Evolutionary conservation across 768 basidiomycete species (phyloP).

Genomic region (Boletus vinaceobasis): DNA sequence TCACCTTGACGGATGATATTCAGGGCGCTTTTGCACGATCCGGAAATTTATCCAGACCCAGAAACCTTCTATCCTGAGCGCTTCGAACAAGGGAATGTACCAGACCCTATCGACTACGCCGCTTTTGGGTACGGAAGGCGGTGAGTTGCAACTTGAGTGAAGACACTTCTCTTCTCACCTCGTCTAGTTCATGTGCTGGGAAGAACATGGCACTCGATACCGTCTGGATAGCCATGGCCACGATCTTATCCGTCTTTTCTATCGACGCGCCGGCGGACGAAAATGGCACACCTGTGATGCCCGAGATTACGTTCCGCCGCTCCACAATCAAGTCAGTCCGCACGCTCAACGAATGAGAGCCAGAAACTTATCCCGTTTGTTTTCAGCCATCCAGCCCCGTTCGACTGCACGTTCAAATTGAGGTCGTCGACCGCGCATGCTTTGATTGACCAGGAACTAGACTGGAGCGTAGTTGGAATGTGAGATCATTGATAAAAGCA

Average conservation of each 20-base stretch:
- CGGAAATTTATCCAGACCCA: conserved; percentile 1
- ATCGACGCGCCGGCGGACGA: conserved; percentile 1
- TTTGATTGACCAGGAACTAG: neutral
- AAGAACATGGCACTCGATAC: conserved; percentile 4
- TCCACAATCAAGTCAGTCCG: conserved; percentile 7
- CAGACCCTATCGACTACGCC: conserved; percentile 3
- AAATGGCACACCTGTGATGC: neutral
- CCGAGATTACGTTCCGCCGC: neutral
- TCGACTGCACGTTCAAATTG: conserved; percentile 2
- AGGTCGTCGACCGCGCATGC: neutral
- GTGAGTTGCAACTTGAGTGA: neutral
- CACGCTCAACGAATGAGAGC: neutral
- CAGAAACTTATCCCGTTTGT: neutral
- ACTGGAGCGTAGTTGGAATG: neutral
- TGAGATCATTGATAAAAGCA: neutral
- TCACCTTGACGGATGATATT: neutral
- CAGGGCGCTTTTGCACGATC: conserved; percentile 2
- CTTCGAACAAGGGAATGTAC: neutral
- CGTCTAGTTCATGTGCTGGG: neutral
- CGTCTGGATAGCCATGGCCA: conserved; percentile 1
- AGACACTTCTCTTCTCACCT: neutral
- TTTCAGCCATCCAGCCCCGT: neutral
- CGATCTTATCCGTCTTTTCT: neutral
- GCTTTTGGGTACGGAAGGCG: conserved; percentile 2
- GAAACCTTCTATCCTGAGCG: conserved; percentile 1